Evolutionary conservation across 2,329 filamentous ascomycete species (phyloP).

Genomic region (Leptodontidium sp.): DNA sequence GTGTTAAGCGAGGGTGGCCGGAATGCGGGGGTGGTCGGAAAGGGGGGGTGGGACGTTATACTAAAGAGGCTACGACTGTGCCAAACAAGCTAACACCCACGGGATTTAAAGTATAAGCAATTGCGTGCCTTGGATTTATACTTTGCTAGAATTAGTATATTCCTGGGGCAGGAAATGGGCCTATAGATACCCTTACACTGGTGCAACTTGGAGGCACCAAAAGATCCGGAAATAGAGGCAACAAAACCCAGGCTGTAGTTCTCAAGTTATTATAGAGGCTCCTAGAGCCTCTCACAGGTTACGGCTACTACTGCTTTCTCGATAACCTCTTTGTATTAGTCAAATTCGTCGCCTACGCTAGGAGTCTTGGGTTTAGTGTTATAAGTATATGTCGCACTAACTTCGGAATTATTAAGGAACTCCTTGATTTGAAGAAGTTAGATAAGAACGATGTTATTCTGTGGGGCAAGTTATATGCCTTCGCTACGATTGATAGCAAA

Average conservation of each 20-base stretch:
- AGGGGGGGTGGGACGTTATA: no score
- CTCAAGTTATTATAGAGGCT: neutral
- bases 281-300: neutral
- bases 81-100: neutral
- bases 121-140: neutral
- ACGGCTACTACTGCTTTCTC: neutral
- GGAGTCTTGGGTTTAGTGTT: neutral
- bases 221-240: neutral
- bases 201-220: neutral
- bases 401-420: neutral
- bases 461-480: no score
- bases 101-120: neutral
- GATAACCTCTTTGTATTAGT: neutral
- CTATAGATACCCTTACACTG: neutral
- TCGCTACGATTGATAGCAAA: no score
- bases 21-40: no score
- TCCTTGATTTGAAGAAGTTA: no score
- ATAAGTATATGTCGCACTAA: neutral
- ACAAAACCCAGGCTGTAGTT: no score
- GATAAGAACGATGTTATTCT: no score
- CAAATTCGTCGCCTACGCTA: neutral
- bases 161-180: neutral
- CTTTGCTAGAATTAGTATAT: neutral
- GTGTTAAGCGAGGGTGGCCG: no score
- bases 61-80: neutral